Evolutionary conservation across 2,329 filamentous ascomycete genomes (phyloP).

Genomic region (Arachnopeziza araneosa): DNA sequence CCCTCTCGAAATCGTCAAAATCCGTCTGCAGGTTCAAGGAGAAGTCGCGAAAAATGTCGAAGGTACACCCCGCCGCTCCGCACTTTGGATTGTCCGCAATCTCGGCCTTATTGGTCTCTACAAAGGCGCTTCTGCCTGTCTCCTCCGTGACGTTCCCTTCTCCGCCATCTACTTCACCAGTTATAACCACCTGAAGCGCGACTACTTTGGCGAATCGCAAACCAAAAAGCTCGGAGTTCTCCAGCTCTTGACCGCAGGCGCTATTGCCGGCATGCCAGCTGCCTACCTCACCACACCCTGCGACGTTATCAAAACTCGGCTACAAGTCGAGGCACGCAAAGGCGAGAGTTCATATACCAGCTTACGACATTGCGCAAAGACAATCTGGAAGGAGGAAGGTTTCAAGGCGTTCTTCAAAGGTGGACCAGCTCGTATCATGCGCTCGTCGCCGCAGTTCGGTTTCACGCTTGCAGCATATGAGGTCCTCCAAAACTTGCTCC

Average conservation of each 20-base stretch:
- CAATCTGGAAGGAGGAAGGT: slow-evolving; percentile 84
- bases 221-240: slow-evolving; percentile 85
- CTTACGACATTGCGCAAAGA: slow-evolving; percentile 76
- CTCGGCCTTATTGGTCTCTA: slow-evolving; percentile 91
- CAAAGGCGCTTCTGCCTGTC: slow-evolving; percentile 91
- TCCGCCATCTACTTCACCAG: slow-evolving; percentile 98
- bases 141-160: slow-evolving; percentile 94
- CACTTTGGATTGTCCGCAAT: slow-evolving; percentile 97
- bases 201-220: slow-evolving; percentile 84
- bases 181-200: slow-evolving; percentile 90
- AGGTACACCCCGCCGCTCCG: slow-evolving; percentile 78
- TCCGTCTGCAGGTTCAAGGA: slow-evolving; percentile 93
- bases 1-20: slow-evolving; percentile 98
- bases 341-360: slow-evolving; percentile 85
- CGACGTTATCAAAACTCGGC: slow-evolving; percentile 97
- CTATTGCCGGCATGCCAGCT: slow-evolving; percentile 87
- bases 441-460: slow-evolving; percentile 94
- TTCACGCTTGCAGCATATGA: slow-evolving; percentile 97
- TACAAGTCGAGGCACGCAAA: slow-evolving; percentile 96
- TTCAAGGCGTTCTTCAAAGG: slow-evolving; percentile 98
- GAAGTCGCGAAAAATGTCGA: slow-evolving; percentile 87
- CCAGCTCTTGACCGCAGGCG: slow-evolving; percentile 89
- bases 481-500: slow-evolving; percentile 74
- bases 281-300: slow-evolving; percentile 95
- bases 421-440: slow-evolving; percentile 87